These are phyloP conservation scores for Neospermospora avenae DNA, from an alignment of 2,329 filamentous ascomycete species.

Conservation along the genomic window DNA sequence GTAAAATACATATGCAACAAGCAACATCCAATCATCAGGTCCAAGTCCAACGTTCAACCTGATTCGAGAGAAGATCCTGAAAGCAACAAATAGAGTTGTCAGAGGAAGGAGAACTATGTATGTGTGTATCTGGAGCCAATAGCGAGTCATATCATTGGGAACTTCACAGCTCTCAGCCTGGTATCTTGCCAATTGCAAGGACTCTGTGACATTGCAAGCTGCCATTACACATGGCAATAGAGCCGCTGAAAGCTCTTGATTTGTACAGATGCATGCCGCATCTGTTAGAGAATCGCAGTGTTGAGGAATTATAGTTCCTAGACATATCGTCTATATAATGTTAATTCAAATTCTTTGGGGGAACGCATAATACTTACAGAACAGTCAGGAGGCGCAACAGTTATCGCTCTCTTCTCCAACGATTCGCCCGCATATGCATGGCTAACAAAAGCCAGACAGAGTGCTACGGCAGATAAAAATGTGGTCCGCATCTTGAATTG, in stretches of 20 bases:
- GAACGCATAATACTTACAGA: background rate
- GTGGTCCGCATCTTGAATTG: background rate
- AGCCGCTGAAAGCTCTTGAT: conserved; percentile 32
- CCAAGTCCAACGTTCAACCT: conserved; percentile 11
- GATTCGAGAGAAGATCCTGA: conserved; percentile 4
- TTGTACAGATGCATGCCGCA: conserved; percentile 39
- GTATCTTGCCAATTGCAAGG: conserved; percentile 42
- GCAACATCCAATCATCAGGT: conserved; percentile 16
- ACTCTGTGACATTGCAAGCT: conserved; percentile 38
- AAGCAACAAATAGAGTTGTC: conserved; percentile 7
- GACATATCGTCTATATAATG: background rate
- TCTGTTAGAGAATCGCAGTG: conserved; percentile 34
- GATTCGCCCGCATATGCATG: background rate
- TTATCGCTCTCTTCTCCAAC: background rate
- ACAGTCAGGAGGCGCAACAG: background rate
- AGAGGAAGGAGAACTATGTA: conserved; percentile 4
- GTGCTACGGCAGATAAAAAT: background rate
- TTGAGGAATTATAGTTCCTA: conserved; percentile 8
- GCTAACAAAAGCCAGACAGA: background rate
- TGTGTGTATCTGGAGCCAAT: conserved; percentile 2
- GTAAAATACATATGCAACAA: conserved; percentile 5
- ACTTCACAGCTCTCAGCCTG: conserved; percentile 39
- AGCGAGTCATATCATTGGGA: conserved; percentile 17
- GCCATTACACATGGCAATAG: conserved; percentile 36
- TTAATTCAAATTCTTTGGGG: background rate